phyloP scores from a whole-genome alignment of 352 stramenopile species.

The Phytophthora palmivora region DNA sequence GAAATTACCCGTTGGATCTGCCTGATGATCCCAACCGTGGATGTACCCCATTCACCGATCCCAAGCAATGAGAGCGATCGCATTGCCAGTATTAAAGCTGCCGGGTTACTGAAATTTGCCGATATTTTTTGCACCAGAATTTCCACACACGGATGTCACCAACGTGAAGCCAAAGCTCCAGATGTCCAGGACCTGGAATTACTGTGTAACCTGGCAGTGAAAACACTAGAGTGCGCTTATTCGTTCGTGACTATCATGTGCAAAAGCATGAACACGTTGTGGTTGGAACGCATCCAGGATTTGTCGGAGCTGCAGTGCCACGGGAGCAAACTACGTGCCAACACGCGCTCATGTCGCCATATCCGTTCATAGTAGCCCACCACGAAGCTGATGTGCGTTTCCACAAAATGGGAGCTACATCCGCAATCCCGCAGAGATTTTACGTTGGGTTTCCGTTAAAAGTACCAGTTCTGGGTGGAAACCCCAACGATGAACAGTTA shows the following conservation, averaged over 20 bases:
- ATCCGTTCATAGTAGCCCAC: constrained; percentile 54
- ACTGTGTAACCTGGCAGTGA: constrained; percentile 51
- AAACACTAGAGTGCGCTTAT: constrained; percentile 52
- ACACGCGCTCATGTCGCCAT: constrained; percentile 59
- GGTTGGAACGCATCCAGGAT: constrained; percentile 35
- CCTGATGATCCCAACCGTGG: constrained; percentile 20
- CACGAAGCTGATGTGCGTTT: constrained; percentile 69
- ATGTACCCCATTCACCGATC: constrained; percentile 29
- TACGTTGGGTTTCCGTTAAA: constrained; percentile 67
- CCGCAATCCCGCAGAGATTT: constrained; percentile 48
- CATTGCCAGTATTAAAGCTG: constrained; percentile 13
- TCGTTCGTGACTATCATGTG: constrained; percentile 61
- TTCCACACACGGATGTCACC: background rate
- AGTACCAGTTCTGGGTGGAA: constrained; percentile 1
- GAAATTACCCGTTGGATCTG: constrained; percentile 27
- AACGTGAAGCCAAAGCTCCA: constrained; percentile 16
- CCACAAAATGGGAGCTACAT: constrained; percentile 35
- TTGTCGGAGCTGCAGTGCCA: constrained; percentile 35
- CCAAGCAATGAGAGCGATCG: constrained; percentile 35
- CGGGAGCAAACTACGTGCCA: constrained; percentile 62
- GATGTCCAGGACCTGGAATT: constrained; percentile 53
- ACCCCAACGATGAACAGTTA: constrained; percentile 1
- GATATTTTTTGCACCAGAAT: constrained; percentile 22
- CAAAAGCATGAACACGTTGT: constrained; percentile 50
- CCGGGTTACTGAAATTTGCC: constrained; percentile 19